Evolutionary conservation across 2,329 filamentous ascomycete species (phyloP).

Genomic region (Emydomyces testavorans): DNA sequence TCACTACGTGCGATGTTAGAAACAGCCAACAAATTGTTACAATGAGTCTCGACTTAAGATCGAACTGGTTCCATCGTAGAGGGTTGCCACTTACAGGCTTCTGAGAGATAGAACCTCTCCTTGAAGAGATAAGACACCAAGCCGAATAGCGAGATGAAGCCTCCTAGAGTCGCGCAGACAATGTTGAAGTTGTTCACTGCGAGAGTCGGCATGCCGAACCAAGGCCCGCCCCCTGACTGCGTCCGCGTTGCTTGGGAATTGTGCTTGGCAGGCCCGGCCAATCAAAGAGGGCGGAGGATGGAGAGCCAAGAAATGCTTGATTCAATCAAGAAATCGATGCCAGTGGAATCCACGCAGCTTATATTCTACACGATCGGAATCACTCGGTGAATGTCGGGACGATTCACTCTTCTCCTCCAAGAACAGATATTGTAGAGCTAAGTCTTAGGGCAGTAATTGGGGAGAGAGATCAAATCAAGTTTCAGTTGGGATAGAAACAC

Average conservation of each 20-base stretch:
- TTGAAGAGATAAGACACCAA: conserved; percentile 82
- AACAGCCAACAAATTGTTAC: not conserved
- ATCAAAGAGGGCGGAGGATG: not conserved
- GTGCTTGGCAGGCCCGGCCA: conserved; percentile 8
- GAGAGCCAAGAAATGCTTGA: conserved; percentile 10
- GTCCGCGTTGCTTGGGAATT: conserved; percentile 5
- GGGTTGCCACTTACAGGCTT: conserved; percentile 57
- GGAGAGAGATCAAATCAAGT: no score
- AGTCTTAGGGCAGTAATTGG: no score
- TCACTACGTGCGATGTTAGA: conserved; percentile 46
- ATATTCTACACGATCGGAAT: not conserved
- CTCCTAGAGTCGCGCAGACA: conserved; percentile 65
- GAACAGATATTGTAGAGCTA: not conserved
- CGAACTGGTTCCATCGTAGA: not conserved
- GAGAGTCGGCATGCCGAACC: conserved; percentile 47
- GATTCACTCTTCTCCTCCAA: no score
- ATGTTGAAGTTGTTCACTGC: conserved; percentile 71
- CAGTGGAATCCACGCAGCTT: not conserved
- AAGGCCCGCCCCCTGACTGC: not conserved
- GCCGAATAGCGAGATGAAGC: conserved; percentile 82
- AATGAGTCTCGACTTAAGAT: not conserved
- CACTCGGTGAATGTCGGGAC: no score
- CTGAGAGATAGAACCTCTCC: conserved; percentile 80
- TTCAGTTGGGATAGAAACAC: no score
- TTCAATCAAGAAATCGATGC: conserved; percentile 4